Evolutionary conservation across 495 filamentous ascomycete species (phyloP).

Genomic region (Daldinia caldariorum): DNA sequence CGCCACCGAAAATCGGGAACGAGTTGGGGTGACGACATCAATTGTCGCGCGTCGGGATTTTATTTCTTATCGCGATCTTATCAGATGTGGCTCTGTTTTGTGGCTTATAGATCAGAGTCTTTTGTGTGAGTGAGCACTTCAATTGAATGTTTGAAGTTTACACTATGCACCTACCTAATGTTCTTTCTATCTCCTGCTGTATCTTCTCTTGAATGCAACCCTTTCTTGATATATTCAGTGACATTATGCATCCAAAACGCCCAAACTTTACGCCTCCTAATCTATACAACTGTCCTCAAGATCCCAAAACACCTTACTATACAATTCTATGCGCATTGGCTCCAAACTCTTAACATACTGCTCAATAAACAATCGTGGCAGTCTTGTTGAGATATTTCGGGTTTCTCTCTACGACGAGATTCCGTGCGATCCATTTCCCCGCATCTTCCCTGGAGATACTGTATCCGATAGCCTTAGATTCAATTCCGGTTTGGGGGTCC

Average conservation of each 20-base stretch:
- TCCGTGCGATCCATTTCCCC: conserved; percentile 53
- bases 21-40: conserved; percentile 27
- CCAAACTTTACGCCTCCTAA: neutral
- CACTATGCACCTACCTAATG: too few species aligned
- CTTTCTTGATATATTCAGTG: too few species aligned
- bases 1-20: conserved; percentile 19
- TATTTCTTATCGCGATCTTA: conserved; percentile 13
- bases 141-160: too few species aligned
- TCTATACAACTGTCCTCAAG: too few species aligned
- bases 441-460: conserved; percentile 54
- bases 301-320: neutral
- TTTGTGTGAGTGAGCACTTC: too few species aligned
- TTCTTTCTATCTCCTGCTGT: too few species aligned
- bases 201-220: too few species aligned
- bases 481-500: conserved; percentile 40
- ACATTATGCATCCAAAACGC: too few species aligned
- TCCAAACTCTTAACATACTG: neutral
- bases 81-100: conserved; percentile 29
- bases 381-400: conserved; percentile 39
- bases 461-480: conserved; percentile 57
- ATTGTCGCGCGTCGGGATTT: conserved; percentile 9
- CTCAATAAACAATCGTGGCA: conserved; percentile 36
- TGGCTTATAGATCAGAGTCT: neutral
- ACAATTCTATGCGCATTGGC: neutral
- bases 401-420: conserved; percentile 26